Conservation (phyloP, 2,329 filamentous ascomycete genomes). For the Magnaporthiopsis rhizophila region DNA sequence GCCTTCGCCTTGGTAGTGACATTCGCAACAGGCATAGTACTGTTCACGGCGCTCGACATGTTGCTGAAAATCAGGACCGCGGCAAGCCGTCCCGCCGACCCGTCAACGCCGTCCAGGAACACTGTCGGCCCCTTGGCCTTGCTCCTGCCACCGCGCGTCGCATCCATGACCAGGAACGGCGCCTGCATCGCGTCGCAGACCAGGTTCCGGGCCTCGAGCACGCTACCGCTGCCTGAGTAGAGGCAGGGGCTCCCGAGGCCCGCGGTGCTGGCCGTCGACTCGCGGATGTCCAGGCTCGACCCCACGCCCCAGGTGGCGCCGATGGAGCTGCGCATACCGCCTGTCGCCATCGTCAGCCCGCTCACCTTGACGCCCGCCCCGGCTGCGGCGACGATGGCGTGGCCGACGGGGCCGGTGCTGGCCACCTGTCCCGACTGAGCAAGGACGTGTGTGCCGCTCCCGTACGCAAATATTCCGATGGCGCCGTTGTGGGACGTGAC, state of each 20-base stretch:
- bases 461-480: constrained; percentile 2
- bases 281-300: background rate
- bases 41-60: background rate
- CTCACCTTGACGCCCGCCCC: background rate
- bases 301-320: background rate
- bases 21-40: background rate
- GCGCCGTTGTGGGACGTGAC: constrained; percentile 2
- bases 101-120: background rate
- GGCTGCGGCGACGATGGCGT: constrained; percentile 2
- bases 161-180: constrained; percentile 5
- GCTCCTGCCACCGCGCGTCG: background rate
- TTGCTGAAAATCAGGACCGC: constrained; percentile 2
- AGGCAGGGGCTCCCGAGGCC: constrained; percentile 5
- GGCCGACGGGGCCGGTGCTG: constrained; percentile 1
- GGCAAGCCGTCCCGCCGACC: background rate
- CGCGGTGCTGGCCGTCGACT: background rate
- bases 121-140: background rate
- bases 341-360: background rate
- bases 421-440: background rate
- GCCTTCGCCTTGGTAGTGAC: background rate
- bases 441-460: background rate
- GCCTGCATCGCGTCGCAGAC: background rate
- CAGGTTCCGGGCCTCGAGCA: background rate
- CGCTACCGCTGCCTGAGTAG: background rate
- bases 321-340: constrained; percentile 1